These are phyloP conservation scores for Dioszegia crocea DNA, from an alignment of 768 basidiomycete genomes.

Conservation along the genomic window DNA sequence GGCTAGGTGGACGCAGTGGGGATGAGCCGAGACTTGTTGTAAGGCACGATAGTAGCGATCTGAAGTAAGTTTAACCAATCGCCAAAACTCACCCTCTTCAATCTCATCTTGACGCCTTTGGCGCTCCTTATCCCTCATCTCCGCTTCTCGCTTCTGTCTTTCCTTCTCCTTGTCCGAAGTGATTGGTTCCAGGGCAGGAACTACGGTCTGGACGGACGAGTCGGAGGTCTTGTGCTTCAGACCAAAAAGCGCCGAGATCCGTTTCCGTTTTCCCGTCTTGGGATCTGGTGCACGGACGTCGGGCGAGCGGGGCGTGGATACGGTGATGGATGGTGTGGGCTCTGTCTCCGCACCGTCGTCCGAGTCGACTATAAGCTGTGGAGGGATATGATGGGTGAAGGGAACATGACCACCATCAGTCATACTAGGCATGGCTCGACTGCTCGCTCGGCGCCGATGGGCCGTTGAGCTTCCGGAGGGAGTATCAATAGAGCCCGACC, in stretches of 20 bases:
- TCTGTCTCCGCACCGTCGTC: conserved; percentile 16
- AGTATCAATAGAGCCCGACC: conserved; percentile 16
- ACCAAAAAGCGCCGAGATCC: neutral
- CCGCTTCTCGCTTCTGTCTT: conserved; percentile 16
- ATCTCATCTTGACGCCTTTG: conserved; percentile 37
- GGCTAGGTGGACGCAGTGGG: conserved; percentile 24
- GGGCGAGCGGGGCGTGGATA: neutral
- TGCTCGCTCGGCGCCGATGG: conserved; percentile 16
- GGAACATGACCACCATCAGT: conserved; percentile 40
- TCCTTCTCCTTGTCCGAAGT: neutral
- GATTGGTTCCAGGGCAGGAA: neutral
- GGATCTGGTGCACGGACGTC: neutral
- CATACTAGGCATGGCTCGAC: conserved; percentile 7
- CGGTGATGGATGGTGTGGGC: neutral
- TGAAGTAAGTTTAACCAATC: conserved; percentile 16
- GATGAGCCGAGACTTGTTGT: conserved; percentile 41
- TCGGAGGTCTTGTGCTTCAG: conserved; percentile 3
- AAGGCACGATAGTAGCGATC: conserved; percentile 36
- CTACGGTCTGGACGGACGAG: neutral
- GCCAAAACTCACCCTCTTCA: conserved; percentile 28
- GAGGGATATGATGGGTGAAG: conserved; percentile 41
- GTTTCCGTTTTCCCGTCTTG: neutral
- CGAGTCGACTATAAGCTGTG: conserved; percentile 8
- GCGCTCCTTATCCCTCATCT: conserved; percentile 28
- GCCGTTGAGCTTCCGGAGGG: conserved; percentile 1